Percentiles rank a stretch among this genome's conserved stretches.
Evolutionary conservation across 2,329 filamentous ascomycete species (phyloP).

Genomic region (Rosellinia necatrix): DNA sequence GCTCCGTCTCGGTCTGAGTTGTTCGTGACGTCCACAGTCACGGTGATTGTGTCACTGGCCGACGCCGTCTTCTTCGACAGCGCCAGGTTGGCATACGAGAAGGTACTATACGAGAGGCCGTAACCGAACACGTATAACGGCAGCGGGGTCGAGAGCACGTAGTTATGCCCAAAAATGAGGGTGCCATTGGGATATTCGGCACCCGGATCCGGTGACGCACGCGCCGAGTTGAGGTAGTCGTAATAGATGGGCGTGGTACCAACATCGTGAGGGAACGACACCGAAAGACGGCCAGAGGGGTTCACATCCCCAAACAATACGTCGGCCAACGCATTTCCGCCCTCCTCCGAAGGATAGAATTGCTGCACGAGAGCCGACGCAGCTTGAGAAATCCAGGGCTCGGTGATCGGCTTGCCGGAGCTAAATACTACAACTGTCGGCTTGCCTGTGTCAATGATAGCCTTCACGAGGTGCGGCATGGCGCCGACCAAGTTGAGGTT

Average conservation of each 20-base stretch:
- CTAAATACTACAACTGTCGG: constrained; percentile 71
- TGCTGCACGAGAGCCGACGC: constrained; percentile 72
- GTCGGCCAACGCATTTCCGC: constrained; percentile 68
- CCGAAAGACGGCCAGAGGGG: constrained; percentile 68
- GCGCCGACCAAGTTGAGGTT: constrained; percentile 71
- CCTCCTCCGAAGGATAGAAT: constrained; percentile 75
- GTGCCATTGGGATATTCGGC: constrained; percentile 60
- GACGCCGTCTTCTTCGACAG: constrained; percentile 55
- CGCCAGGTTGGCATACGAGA: constrained; percentile 60
- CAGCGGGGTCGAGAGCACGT: constrained; percentile 63
- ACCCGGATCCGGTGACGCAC: constrained; percentile 58
- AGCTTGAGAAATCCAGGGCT: constrained; percentile 70
- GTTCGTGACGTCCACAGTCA: constrained; percentile 67
- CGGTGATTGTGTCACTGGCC: constrained; percentile 58
- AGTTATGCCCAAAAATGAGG: constrained; percentile 66
- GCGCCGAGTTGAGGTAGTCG: constrained; percentile 71
- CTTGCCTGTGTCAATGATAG: constrained; percentile 69
- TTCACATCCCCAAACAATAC: constrained; percentile 68
- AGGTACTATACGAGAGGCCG: constrained; percentile 67
- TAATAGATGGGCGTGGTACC: constrained; percentile 73
- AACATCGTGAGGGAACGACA: constrained; percentile 70
- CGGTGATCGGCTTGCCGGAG: constrained; percentile 73
- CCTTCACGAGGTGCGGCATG: constrained; percentile 67
- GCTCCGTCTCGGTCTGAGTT: constrained; percentile 59
- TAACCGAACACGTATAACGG: constrained; percentile 70